These are phyloP conservation scores for Solanum lignicaule DNA, from an alignment of 257 asterid genomes.

Conservation along the genomic window DNA sequence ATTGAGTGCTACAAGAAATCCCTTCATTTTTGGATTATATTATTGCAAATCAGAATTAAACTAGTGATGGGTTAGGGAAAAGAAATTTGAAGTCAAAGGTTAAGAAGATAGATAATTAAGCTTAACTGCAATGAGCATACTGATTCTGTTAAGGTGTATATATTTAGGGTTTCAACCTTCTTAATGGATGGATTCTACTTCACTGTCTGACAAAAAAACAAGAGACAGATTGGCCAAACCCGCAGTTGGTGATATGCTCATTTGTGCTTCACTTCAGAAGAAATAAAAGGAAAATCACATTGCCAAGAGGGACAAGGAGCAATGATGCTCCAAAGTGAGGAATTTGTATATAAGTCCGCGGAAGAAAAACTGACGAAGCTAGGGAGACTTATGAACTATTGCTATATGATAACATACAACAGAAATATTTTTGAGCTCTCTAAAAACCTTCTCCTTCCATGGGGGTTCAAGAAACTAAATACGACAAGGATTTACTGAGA, in stretches of 20 bases:
- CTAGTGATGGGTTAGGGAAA: background rate
- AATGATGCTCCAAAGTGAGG: background rate
- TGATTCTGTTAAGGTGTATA: background rate
- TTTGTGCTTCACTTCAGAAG: background rate
- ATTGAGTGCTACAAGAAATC: background rate
- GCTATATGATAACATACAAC: background rate
- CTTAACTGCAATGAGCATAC: background rate
- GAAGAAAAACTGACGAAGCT: background rate
- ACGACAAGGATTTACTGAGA: background rate
- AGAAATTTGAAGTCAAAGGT: background rate
- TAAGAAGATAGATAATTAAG: background rate
- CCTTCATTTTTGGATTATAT: background rate
- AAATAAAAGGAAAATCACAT: background rate
- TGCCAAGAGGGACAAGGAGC: background rate
- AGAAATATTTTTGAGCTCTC: background rate
- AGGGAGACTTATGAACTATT: background rate
- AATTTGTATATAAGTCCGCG: background rate
- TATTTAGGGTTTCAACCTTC: background rate
- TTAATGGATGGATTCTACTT: background rate
- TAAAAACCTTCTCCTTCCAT: background rate
- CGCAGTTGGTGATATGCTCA: background rate
- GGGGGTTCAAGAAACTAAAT: background rate
- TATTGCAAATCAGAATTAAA: background rate
- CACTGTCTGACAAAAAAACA: background rate
- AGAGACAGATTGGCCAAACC: background rate